Base-by-base conservation (phyloP, 495 filamentous ascomycete genomes). In the Bombardia bombarda region DNA sequence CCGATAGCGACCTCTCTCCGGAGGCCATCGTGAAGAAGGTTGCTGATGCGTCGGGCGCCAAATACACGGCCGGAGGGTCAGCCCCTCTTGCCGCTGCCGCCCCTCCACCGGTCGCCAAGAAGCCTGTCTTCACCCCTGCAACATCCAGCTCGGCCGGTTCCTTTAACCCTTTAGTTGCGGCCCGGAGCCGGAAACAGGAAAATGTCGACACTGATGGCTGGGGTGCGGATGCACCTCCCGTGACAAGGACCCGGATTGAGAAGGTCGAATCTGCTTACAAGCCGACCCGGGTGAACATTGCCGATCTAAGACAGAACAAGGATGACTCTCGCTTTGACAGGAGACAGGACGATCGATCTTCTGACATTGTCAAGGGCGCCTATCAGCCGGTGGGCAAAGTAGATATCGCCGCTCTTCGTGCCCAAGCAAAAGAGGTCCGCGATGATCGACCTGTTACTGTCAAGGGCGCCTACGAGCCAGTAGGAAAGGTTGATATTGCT, bases 311-410 rank as follows among this genome's bases (percentile, higher is more conserved):
- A 39, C 83, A 79, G 53, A 84, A 78, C 56, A 77, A 72, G 51
- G 74, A 82, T 51, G 72, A 77, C 22, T 75, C 79, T 19, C 67
- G 71, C 28, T 75, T 73, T 51, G 72, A 64, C 28, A 62, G 56
- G 41, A 43, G 50, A 32, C 45, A 55, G 30, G 57, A 70, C 14
- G 56, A 76, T n/a, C 56, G 56, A 14, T 43, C 66, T 14, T 56
- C 57, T 26, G 81, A 89, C 60, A 72, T 95, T 13, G 82, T 97
- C 19, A 84, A 73, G 50, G 90, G 93, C 8, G 86, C 72, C n/a
- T 99, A 99, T 58, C 90, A 95, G 59, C 92, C 92, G 7, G 74
- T 99, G 46, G 93, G 93, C 8, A 96, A 95, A 63, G 86, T 97
- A 9, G 89, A 97, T 54, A 96, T 99, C 65, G 84, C 86, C 28